Base-by-base conservation (phyloP, 2,329 filamentous ascomycete genomes). In the Drechmeria coniospora region DNA sequence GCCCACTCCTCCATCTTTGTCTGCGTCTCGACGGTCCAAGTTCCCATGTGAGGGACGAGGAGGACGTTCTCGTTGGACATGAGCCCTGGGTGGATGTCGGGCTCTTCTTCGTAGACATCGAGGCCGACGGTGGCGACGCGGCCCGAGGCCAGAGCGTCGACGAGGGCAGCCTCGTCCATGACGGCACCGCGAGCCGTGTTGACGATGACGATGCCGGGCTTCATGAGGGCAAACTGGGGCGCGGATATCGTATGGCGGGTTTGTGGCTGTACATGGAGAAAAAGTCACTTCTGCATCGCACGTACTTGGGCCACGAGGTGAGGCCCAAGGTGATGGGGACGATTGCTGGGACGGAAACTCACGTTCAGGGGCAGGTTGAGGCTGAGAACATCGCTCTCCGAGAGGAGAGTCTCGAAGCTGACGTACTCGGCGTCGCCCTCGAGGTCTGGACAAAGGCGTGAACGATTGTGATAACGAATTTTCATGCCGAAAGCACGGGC, bases 41-140 rank as follows among this genome's bases (percentile, higher is more conserved):
- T 92, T 0, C 82, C 82, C 79, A 92, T 80, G 50, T 92, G 83
- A 28, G 83, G 83, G 20, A 92, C 56, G 16, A 92, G 60, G 41
- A 87, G 60, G 14, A 81, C 79, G 39, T 71, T 67, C 2, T 70
- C 69, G 45, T 87, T 86, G 11, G 57, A 55, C 10, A 86, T 40
- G 23, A 92, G 57, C 1, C 76, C 79, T 0, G 73, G 74, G 44
- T 90, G 79, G 16, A 92, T 57, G 32, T 68, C 61, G 0, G 83
- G 83, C 51, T 92, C 82, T 21, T 84, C 62, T 47, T 92, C 82
- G 44, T 74, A 92, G 27, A 92, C 82, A 47, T 92, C 82, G 5
- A 92, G 61, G 2, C 82, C 82, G 10, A 61, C 74, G 8, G 71
- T 76, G 37, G 65, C 64, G 23, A 92, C 79, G 32, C 72, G 68